Evolutionary conservation across 306 rosid species (phyloP).

Genomic region (Arachis stenosperma): DNA sequence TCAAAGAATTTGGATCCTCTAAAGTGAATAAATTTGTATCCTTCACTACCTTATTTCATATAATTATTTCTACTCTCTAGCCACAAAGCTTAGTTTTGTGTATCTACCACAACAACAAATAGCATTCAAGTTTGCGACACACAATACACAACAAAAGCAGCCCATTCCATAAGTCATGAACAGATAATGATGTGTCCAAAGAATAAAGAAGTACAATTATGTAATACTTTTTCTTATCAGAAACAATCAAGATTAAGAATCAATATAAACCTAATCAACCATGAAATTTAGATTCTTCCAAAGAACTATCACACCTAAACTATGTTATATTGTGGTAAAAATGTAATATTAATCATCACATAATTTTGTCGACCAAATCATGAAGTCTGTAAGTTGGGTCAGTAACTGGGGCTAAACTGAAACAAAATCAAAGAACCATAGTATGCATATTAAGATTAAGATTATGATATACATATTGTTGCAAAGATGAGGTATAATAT

Average conservation of each 20-base stretch:
- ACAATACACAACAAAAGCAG: background rate
- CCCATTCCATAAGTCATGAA: background rate
- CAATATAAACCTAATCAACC: background rate
- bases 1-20: no score
- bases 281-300: background rate
- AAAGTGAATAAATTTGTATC: no score
- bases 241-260: background rate
- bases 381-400: background rate
- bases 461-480: no score
- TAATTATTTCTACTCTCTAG: background rate
- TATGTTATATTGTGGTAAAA: background rate
- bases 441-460: background rate
- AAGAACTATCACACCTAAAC: background rate
- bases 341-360: background rate
- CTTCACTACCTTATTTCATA: no score
- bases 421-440: slow-evolving; percentile 2
- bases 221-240: background rate
- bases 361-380: background rate
- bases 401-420: background rate
- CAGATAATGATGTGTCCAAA: background rate
- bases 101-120: background rate
- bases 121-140: background rate
- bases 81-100: background rate
- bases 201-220: background rate
- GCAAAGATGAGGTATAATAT: background rate